Base-by-base conservation (phyloP, 2,329 filamentous ascomycete species). In the Tolypocladium tropicale region DNA sequence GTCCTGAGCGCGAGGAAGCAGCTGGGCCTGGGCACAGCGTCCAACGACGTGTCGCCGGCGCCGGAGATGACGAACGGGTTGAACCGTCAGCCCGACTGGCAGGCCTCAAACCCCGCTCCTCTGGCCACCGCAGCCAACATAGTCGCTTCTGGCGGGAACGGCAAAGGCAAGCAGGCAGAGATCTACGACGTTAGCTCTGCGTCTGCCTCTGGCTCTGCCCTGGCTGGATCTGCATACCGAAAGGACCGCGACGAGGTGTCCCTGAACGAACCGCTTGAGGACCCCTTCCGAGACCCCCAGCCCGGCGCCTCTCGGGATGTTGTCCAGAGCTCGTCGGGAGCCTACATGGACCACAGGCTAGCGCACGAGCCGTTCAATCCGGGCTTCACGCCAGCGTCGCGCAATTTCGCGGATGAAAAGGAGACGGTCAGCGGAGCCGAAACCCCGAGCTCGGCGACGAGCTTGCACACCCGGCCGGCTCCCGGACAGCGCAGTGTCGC, bases 1-100 rank as follows among this genome's bases (percentile, higher is more conserved):
- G 76, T 95, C 43, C 72, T 86, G n/a, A 78, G 78, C 57, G 82
- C 83, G 3, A 75, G 79, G 59, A 85, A 85, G 65, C 74, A 78
- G 39, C 69, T 80, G 5, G 78, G 79, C 25, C 63, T 69, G 25
- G 62, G 66, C 14, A 66, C 66, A 34, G 14, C 36, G 64, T 67
- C 67, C 18, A 58, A 63, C 12, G 65, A 65, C 12, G 60, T 64
- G 3, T 65, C 68, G 9, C 62, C 65, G 55, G 65, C 57, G 62
- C 64, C 53, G 56, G 52, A 54, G 36, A 57, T 53, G 37, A 50
- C 46, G 32, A 75, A 64, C 63, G 72, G 54, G 65, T 72, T 64
- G 56, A 67, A 60, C 53, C 46, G 67, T 55, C 49, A 61, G 7
- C 56, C 57, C 14, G 58, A 58, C n/a, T 57, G 55, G 56, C 56